These are phyloP conservation scores for Sporothrix schenckii DNA, from an alignment of 2,329 filamentous ascomycete species.

Conservation along the genomic window DNA sequence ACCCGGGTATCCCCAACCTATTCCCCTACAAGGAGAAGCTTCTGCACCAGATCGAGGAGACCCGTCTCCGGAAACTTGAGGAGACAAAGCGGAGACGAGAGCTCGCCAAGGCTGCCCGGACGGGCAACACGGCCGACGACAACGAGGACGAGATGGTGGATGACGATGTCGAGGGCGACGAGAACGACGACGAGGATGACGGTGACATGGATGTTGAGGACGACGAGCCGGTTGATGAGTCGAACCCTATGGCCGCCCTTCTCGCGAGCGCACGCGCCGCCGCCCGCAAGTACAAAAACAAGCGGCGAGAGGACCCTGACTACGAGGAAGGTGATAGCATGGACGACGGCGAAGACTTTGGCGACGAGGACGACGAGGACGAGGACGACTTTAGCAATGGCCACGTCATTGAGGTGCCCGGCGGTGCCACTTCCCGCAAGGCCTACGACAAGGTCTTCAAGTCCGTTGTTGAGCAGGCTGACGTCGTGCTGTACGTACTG, in stretches of 20 bases:
- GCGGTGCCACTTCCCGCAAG: constrained; percentile 69
- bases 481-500: constrained; percentile 90
- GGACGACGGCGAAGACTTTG: constrained; percentile 46
- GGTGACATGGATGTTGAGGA: constrained; percentile 52
- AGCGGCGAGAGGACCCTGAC: constrained; percentile 62
- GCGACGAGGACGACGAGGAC: constrained; percentile 55
- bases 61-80: constrained; percentile 76
- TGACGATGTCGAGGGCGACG: constrained; percentile 54
- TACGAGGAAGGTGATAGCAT: constrained; percentile 55
- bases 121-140: constrained; percentile 49
- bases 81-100: constrained; percentile 72
- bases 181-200: constrained; percentile 59
- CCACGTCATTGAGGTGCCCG: constrained; percentile 54
- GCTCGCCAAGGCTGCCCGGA: constrained; percentile 68
- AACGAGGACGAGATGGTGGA: constrained; percentile 50
- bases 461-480: constrained; percentile 82
- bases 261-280: constrained; percentile 80
- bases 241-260: constrained; percentile 90
- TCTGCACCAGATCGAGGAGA: constrained; percentile 91
- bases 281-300: constrained; percentile 72
- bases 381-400: constrained; percentile 53
- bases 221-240: constrained; percentile 64
- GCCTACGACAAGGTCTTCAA: constrained; percentile 97
- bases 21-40: constrained; percentile 98
- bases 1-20: constrained; percentile 93